Conservation (phyloP, 2,329 filamentous ascomycete species). For the Fusarium clavum region DNA sequence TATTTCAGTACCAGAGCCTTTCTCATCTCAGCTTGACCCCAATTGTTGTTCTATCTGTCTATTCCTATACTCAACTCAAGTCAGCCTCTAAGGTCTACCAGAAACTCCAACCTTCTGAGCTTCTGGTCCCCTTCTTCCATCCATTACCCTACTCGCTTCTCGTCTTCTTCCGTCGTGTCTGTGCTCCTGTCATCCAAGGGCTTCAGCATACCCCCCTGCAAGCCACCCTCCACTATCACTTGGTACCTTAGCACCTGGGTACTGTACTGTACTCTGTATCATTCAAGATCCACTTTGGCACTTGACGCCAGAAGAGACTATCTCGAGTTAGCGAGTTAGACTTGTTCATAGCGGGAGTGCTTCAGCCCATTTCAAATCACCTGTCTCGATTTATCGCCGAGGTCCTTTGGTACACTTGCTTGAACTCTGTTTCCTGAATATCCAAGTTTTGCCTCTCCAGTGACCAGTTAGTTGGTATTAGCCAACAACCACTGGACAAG, state of each 20-base stretch:
- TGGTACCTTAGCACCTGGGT: not conserved
- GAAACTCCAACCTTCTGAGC: constrained; percentile 2
- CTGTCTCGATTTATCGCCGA: constrained; percentile 5
- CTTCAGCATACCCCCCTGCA: constrained; percentile 3
- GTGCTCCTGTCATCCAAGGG: constrained; percentile 20
- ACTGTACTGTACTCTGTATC: not conserved
- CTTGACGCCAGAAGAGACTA: constrained; percentile 32
- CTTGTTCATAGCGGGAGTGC: constrained; percentile 31
- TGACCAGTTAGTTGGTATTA: constrained; percentile 29
- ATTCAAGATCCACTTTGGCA: constrained; percentile 28
- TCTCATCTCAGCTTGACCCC: constrained; percentile 10
- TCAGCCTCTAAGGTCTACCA: constrained; percentile 3
- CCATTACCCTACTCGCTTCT: constrained; percentile 11
- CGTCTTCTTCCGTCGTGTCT: constrained; percentile 6
- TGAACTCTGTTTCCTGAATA: constrained; percentile 4
- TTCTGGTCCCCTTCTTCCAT: not conserved
- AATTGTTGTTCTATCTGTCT: not conserved
- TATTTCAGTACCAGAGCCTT: constrained; percentile 11
- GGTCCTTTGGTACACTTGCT: constrained; percentile 3
- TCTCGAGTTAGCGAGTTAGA: constrained; percentile 30
- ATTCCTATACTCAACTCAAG: not conserved
- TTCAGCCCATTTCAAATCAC: constrained; percentile 35
- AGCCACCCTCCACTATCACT: constrained; percentile 2
- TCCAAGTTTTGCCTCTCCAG: constrained; percentile 11
- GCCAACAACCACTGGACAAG: constrained; percentile 16